These are phyloP conservation scores for Ogataea thermomethanolica DNA, from an alignment of 805 yeast genomes.

Conservation along the genomic window DNA sequence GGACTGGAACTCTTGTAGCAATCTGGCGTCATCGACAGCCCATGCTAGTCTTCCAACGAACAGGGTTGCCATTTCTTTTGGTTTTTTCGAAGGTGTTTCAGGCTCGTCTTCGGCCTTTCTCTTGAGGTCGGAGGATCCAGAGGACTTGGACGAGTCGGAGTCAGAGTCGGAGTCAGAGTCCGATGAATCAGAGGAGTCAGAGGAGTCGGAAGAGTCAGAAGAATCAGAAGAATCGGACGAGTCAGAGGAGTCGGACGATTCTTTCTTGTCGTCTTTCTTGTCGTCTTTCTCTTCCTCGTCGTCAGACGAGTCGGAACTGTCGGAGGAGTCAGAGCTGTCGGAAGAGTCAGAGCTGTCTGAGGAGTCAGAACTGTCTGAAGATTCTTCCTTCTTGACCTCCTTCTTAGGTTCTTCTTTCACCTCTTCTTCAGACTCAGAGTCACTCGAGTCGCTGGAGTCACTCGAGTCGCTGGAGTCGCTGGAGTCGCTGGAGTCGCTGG, in stretches of 20 bases:
- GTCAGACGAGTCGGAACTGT: neutral
- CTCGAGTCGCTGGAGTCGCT: slow-evolving; percentile 8
- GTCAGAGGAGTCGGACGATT: neutral
- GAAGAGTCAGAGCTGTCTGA: slow-evolving; percentile 22
- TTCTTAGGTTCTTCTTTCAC: slow-evolving; percentile 1
- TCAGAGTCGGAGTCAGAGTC: slow-evolving; percentile 15
- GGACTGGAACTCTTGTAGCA: slow-evolving; percentile 78
- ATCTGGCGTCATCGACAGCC: slow-evolving; percentile 95
- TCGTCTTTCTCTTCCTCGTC: neutral
- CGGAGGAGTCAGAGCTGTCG: slow-evolving; percentile 3
- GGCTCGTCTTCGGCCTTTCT: slow-evolving; percentile 41
- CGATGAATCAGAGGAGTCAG: slow-evolving; percentile 21
- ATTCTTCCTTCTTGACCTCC: slow-evolving; percentile 8
- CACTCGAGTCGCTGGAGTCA: slow-evolving; percentile 9
- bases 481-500: slow-evolving; percentile 10
- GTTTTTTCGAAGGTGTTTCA: slow-evolving; percentile 49
- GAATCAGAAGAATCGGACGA: neutral
- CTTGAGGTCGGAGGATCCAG: slow-evolving; percentile 26
- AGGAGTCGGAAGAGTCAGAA: slow-evolving; percentile 7
- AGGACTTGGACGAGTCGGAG: slow-evolving; percentile 23
- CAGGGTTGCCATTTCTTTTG: slow-evolving; percentile 75
- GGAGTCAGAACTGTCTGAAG: slow-evolving; percentile 9
- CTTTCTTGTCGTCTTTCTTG: neutral
- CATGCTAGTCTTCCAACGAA: slow-evolving; percentile 97
- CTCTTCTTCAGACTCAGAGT: slow-evolving; percentile 15